Base-by-base conservation (phyloP, 345 rosid genomes). In the Salix koriyanagi region DNA sequence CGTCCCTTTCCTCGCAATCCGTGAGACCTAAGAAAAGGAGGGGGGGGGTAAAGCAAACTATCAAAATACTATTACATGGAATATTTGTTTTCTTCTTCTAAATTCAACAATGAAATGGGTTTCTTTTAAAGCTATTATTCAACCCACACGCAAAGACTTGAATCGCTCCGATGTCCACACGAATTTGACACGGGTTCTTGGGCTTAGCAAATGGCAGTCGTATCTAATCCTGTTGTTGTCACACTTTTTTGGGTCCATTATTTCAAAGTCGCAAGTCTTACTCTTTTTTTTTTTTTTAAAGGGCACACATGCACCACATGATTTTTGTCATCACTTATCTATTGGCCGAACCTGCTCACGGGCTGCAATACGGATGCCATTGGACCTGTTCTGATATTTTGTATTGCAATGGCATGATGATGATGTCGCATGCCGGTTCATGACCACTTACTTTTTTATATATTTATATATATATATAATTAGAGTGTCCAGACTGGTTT, bases 221-320 rank as follows among this genome's bases (percentile, higher is more conserved):
- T 2, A 54, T 54, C 61, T 54, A 21, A 32, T 9, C 61, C 9
- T 54, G 61, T 37, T 56, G 13, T 30, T 79, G 71, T 83, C 83
- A 73, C 30, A n/a, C 73, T 26, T 75, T 58, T 66, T 13, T 67
- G 32, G 67, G 21, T 39, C 13, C 54, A n/a, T 26, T 67, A n/a
- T 70, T 69, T 66, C 62, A n/a, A 73, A 25, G 32, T 44, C 25
- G 28, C 23, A 12, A 14, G 15, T 23, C 39, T 15, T 8, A 23
- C 7, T 34, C 15, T 9, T 39, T 10, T 28, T 4, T 52, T 64
- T 15, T 30, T 30, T 30, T 28, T 28, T 28, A 28, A 2, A 32
- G 32, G 23, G 1, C n/a, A 44, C 85, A 77, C 82, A 73, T 73
- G 80, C 42, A 48, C 85, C 77, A 70, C 82, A 75, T 82, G 84